Evolutionary conservation across 495 filamentous ascomycete species (phyloP).

Genomic region (Penicillium waksmanii): DNA sequence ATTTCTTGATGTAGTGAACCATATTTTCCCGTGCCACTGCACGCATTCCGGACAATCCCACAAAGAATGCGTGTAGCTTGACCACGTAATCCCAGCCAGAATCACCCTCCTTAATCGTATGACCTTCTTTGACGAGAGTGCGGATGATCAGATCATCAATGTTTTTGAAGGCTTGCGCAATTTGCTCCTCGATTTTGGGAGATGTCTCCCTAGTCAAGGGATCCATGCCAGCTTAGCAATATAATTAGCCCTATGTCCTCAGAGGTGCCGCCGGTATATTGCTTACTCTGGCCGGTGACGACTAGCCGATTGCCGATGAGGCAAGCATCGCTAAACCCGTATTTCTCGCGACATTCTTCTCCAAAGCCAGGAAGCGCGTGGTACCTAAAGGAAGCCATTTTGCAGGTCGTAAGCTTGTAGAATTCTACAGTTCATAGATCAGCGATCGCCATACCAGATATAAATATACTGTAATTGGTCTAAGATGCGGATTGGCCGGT

Average conservation of each 20-base stretch:
- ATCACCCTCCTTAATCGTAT: slow-evolving; percentile 2
- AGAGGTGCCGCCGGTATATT: not conserved
- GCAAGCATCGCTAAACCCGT: slow-evolving; percentile 21
- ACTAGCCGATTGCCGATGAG: slow-evolving; percentile 17
- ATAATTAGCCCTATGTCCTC: slow-evolving; percentile 5
- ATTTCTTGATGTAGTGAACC: slow-evolving; percentile 16
- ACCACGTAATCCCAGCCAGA: slow-evolving; percentile 18
- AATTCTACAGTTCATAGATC: not conserved
- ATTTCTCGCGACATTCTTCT: slow-evolving; percentile 17
- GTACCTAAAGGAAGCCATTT: slow-evolving; percentile 10
- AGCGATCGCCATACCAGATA: not conserved
- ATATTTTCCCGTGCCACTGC: slow-evolving; percentile 15
- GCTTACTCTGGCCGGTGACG: slow-evolving; percentile 18
- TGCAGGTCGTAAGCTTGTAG: not conserved
- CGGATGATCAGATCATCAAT: slow-evolving; percentile 21
- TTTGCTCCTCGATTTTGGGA: slow-evolving; percentile 17
- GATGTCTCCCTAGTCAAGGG: slow-evolving; percentile 14
- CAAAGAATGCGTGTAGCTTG: slow-evolving; percentile 18
- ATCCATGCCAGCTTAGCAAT: slow-evolving; percentile 13
- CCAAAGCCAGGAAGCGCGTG: slow-evolving; percentile 19
- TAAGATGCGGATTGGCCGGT: not conserved
- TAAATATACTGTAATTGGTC: not conserved
- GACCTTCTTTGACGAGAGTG: slow-evolving; percentile 5
- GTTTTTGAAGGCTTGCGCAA: slow-evolving; percentile 22
- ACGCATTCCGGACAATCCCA: slow-evolving; percentile 10